These are phyloP conservation scores for Colletotrichum siamense DNA, from an alignment of 2,329 filamentous ascomycete genomes.

Conservation along the genomic window DNA sequence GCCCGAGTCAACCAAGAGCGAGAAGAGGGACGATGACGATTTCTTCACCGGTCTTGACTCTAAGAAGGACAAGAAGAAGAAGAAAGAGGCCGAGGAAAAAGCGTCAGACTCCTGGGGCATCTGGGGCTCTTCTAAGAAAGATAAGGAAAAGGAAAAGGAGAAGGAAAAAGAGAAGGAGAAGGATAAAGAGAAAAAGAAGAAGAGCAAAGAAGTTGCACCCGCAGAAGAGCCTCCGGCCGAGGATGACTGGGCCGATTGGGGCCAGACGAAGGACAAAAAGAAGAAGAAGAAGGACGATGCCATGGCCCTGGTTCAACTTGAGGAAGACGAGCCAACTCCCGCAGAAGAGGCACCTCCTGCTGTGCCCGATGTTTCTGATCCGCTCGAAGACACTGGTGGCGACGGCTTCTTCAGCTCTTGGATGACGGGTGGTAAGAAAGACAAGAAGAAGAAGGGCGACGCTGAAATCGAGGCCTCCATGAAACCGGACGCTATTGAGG, in stretches of 20 bases:
- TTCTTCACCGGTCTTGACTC: constrained; percentile 30
- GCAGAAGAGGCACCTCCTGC: constrained; percentile 30
- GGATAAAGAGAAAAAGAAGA: constrained; percentile 28
- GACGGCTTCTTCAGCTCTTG: constrained; percentile 64
- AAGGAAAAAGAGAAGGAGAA: constrained; percentile 26
- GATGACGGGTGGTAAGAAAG: constrained; percentile 56
- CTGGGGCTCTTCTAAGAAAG: constrained; percentile 30
- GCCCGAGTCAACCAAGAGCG: constrained; percentile 32
- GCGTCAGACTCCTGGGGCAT: constrained; percentile 23
- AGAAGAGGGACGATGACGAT: constrained; percentile 32
- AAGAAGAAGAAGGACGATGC: constrained; percentile 41
- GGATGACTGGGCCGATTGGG: constrained; percentile 24
- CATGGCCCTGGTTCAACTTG: constrained; percentile 41
- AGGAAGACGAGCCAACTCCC: constrained; percentile 28
- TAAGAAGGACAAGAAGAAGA: constrained; percentile 36
- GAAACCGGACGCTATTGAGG: constrained; percentile 48
- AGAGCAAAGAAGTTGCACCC: constrained; percentile 32
- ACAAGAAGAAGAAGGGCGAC: constrained; percentile 37
- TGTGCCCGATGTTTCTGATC: constrained; percentile 33
- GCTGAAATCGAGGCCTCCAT: constrained; percentile 12
- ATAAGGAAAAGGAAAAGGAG: constrained; percentile 35
- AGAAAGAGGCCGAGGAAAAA: constrained; percentile 30
- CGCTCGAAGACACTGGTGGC: constrained; percentile 33
- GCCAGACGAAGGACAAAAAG: constrained; percentile 52
- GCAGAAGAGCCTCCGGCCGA: constrained; percentile 5